Conservation (phyloP, 2,329 filamentous ascomycete species). For the Penicillium paneum region DNA sequence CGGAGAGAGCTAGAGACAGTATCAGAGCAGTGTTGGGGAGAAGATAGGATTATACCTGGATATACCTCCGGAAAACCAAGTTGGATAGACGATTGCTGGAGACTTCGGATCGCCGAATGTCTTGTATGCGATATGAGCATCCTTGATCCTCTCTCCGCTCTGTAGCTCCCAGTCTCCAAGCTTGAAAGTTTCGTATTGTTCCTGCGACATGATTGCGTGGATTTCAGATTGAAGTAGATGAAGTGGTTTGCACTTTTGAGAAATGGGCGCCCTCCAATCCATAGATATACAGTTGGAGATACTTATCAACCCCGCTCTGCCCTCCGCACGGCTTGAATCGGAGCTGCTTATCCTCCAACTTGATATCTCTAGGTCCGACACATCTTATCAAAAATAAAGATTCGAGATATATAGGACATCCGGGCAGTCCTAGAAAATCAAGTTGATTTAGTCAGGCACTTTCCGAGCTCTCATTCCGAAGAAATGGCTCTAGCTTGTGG, state of each 20-base stretch:
- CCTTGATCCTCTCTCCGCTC: constrained; percentile 58
- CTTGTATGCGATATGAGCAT: constrained; percentile 72
- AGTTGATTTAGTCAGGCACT: too few relatives aligned
- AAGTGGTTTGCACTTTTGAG: background rate
- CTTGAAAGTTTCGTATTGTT: constrained; percentile 49
- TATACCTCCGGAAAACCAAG: constrained; percentile 66
- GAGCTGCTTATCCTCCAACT: background rate
- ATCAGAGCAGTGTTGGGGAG: background rate
- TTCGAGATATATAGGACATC: too few relatives aligned
- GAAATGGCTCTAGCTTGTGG: too few relatives aligned
- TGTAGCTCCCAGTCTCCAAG: constrained; percentile 67
- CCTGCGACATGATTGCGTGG: constrained; percentile 15
- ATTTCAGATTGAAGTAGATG: too few relatives aligned
- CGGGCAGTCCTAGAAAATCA: too few relatives aligned
- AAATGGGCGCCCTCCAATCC: constrained; percentile 2
- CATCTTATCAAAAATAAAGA: background rate
- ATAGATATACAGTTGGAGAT: constrained; percentile 10
- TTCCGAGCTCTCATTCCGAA: too few relatives aligned
- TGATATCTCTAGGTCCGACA: background rate
- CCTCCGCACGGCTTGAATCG: constrained; percentile 14
- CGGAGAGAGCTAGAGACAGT: constrained; percentile 52
- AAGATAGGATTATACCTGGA: constrained; percentile 15
- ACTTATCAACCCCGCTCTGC: constrained; percentile 17
- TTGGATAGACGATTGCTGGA: constrained; percentile 71
- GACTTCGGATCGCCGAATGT: constrained; percentile 63